phyloP scores from a whole-genome alignment of 257 asterid genomes.

The Plantago major region DNA sequence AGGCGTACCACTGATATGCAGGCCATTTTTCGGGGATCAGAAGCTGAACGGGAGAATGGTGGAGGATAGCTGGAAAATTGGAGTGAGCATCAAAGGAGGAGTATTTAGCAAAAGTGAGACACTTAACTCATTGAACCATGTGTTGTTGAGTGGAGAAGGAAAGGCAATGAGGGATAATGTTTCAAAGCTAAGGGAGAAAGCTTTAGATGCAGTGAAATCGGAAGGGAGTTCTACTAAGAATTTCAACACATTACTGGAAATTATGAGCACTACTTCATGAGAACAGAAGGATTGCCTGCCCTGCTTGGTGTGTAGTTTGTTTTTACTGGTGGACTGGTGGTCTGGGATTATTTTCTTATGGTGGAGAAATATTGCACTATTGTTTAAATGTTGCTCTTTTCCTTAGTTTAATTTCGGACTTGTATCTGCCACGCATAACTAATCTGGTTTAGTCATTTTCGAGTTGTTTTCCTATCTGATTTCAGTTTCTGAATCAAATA shows the following conservation, averaged over 20 bases:
- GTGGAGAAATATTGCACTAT: too few species aligned
- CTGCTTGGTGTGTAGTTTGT: too few species aligned
- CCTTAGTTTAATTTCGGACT: too few species aligned
- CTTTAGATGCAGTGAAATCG: conserved; percentile 26
- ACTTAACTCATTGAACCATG: conserved; percentile 22
- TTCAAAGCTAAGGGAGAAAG: conserved; percentile 26
- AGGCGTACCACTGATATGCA: conserved; percentile 61
- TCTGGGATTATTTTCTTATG: too few species aligned
- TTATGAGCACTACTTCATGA: conserved; percentile 20
- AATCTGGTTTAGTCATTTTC: too few species aligned
- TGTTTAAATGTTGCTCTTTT: too few species aligned
- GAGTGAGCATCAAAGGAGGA: conserved; percentile 37
- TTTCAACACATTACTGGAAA: conserved; percentile 33
- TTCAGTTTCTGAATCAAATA: too few species aligned
- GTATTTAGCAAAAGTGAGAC: conserved; percentile 29
- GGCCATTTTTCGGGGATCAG: conserved; percentile 77
- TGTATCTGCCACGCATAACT: too few species aligned
- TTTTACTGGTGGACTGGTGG: too few species aligned
- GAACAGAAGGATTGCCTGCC: not conserved
- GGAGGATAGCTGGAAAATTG: conserved; percentile 47
- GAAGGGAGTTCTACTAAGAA: conserved; percentile 46
- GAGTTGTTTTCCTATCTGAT: too few species aligned
- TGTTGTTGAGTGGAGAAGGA: conserved; percentile 26
- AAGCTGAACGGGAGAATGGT: conserved; percentile 50
- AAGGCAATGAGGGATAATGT: conserved; percentile 34